These are phyloP conservation scores for Globisporangium mamillatum DNA, from an alignment of 352 stramenopile genomes.

Conservation along the genomic window DNA sequence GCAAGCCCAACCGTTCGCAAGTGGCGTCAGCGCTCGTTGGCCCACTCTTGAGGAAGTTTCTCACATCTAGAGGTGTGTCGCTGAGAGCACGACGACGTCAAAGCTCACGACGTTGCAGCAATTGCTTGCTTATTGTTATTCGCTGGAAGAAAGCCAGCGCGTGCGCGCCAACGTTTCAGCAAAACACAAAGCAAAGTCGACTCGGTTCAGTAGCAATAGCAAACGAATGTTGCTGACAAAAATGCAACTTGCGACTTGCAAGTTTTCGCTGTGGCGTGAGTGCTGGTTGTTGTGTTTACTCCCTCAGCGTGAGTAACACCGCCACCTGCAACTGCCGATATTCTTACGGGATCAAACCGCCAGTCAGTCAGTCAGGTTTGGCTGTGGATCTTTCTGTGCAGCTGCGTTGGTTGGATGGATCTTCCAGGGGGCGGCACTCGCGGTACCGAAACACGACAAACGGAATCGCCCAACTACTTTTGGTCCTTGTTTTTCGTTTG, in stretches of 20 bases:
- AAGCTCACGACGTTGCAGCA: too few relatives aligned
- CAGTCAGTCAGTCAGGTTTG: neutral
- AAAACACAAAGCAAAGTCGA: too few relatives aligned
- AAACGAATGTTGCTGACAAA: too few relatives aligned
- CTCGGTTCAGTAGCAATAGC: too few relatives aligned
- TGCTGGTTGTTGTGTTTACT: neutral
- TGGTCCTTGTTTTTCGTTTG: too few relatives aligned
- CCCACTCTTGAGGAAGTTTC: neutral
- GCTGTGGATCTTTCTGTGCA: neutral
- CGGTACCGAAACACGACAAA: too few relatives aligned
- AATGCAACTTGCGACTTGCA: too few relatives aligned
- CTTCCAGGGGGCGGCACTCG: too few relatives aligned
- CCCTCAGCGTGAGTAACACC: neutral
- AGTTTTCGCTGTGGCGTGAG: neutral
- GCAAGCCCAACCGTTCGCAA: neutral
- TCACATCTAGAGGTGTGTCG: neutral
- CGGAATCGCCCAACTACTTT: too few relatives aligned
- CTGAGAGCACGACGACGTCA: neutral
- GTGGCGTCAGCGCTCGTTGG: neutral
- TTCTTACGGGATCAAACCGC: neutral
- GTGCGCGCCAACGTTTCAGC: too few relatives aligned
- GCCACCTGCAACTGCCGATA: neutral
- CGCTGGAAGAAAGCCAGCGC: neutral
- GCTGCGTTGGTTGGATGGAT: neutral
- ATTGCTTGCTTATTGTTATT: neutral